Conservation (phyloP, 768 basidiomycete genomes). For the Leccinum fibrillosum region DNA sequence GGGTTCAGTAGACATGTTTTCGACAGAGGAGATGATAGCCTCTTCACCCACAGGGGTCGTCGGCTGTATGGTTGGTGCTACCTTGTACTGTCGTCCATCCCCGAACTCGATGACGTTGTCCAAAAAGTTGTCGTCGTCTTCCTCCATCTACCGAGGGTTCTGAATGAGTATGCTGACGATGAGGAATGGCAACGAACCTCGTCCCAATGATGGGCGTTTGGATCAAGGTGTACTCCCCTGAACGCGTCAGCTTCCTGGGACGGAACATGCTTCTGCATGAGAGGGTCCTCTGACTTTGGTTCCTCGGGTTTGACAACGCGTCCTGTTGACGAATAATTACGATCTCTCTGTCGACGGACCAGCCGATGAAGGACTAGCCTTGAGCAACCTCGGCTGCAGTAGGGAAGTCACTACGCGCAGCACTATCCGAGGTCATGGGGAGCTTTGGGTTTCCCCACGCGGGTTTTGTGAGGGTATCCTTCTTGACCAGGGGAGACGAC, state of each 20-base stretch:
- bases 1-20: conserved; percentile 33
- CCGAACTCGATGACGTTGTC: conserved; percentile 92
- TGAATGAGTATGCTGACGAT: neutral
- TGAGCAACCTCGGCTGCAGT: conserved; percentile 95
- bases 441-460: conserved; percentile 70
- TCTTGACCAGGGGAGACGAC: conserved; percentile 33
- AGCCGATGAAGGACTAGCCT: conserved; percentile 44
- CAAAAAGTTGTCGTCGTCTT: conserved; percentile 89
- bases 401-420: conserved; percentile 74
- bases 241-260: conserved; percentile 91
- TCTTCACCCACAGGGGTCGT: conserved; percentile 16
- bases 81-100: conserved; percentile 89
- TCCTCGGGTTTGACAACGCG: conserved; percentile 26
- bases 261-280: conserved; percentile 52
- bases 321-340: conserved; percentile 20
- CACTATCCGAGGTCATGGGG: conserved; percentile 35
- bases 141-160: conserved; percentile 62
- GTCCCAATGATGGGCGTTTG: conserved; percentile 96
- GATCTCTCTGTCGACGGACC: neutral
- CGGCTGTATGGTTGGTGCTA: conserved; percentile 46
- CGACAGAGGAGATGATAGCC: conserved; percentile 14
- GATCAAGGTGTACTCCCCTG: conserved; percentile 88
- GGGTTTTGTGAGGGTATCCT: conserved; percentile 41
- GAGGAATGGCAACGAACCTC: conserved; percentile 59
- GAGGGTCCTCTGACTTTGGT: conserved; percentile 52